phyloP scores from a whole-genome alignment of 2,329 filamentous ascomycete species.

The Parascedosporium putredinis region DNA sequence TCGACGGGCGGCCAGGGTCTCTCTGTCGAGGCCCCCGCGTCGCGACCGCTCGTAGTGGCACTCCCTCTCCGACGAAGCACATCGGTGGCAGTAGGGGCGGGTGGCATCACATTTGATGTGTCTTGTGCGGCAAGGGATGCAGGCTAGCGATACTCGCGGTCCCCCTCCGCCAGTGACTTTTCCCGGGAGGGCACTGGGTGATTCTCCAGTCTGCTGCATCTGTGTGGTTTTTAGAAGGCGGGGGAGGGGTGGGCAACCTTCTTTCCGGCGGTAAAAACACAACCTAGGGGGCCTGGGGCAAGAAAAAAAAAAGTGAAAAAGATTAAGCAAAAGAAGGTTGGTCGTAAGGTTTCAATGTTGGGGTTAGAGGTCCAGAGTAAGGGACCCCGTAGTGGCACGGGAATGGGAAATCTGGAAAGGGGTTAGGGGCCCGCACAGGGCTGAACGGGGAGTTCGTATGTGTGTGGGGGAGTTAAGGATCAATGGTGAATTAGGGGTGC shows the following conservation, averaged over 20 bases:
- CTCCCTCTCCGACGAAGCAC: constrained; percentile 28
- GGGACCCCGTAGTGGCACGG: no score
- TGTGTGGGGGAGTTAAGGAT: background rate
- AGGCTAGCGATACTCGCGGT: constrained; percentile 29
- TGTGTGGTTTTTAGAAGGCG: background rate
- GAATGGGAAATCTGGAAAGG: background rate
- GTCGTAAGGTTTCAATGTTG: no score
- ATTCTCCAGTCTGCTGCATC: background rate
- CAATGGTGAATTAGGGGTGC: no score
- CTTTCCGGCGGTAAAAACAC: no score
- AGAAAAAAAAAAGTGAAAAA: no score
- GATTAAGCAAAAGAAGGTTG: no score
- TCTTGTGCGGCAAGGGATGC: constrained; percentile 37
- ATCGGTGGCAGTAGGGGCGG: constrained; percentile 34
- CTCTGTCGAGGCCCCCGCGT: constrained; percentile 25
- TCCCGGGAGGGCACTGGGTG: background rate
- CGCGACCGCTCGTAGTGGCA: constrained; percentile 42
- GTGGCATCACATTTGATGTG: constrained; percentile 44
- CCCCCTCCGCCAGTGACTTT: background rate
- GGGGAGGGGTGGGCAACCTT: no score
- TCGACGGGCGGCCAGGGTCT: background rate
- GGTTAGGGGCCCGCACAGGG: background rate
- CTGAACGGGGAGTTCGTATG: no score
- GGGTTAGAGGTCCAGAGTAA: no score
- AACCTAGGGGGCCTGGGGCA: no score